Evolutionary conservation across 2,329 filamentous ascomycete species (phyloP).

Genomic region (Escovopsis sp.): DNA sequence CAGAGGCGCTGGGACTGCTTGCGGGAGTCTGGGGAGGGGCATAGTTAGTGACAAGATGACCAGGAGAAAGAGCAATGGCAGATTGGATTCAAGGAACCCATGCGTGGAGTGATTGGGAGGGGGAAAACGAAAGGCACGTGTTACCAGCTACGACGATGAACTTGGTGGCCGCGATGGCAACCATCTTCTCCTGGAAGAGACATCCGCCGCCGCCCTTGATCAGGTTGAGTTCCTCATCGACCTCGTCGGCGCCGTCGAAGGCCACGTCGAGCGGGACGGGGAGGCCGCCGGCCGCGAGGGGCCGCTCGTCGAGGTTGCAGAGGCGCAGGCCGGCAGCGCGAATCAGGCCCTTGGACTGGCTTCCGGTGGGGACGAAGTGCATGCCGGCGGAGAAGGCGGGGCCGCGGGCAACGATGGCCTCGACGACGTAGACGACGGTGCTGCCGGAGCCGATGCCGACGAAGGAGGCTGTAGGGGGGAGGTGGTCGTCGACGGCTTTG

Average conservation of each 20-base stretch:
- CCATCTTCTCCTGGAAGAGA: slow-evolving; percentile 92
- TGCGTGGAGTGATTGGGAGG: slow-evolving; percentile 12
- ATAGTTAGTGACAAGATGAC: too few species aligned
- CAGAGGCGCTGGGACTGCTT: slow-evolving; percentile 69
- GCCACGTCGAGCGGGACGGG: slow-evolving; percentile 61
- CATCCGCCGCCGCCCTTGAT: slow-evolving; percentile 98
- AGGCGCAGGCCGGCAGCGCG: slow-evolving; percentile 61
- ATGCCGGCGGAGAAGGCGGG: slow-evolving; percentile 42
- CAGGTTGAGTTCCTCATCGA: slow-evolving; percentile 85
- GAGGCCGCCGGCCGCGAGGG: slow-evolving; percentile 23
- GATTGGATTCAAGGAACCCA: neutral
- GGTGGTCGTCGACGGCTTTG: slow-evolving; percentile 59
- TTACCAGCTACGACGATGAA: slow-evolving; percentile 76
- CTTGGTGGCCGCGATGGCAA: slow-evolving; percentile 67
- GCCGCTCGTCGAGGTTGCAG: slow-evolving; percentile 62
- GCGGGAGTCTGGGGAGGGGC: slow-evolving; percentile 52
- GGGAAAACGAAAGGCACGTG: too few species aligned
- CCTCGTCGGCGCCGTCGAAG: slow-evolving; percentile 94
- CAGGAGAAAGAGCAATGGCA: too few species aligned
- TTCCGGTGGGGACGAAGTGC: slow-evolving; percentile 83
- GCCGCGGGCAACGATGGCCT: slow-evolving; percentile 55
- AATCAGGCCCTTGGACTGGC: slow-evolving; percentile 79
- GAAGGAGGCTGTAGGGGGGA: slow-evolving; percentile 44
- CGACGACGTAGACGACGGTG: slow-evolving; percentile 72
- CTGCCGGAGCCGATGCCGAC: slow-evolving; percentile 71